Conservation (phyloP, 2,329 filamentous ascomycete species). For the Talaromyces sp. region DNA sequence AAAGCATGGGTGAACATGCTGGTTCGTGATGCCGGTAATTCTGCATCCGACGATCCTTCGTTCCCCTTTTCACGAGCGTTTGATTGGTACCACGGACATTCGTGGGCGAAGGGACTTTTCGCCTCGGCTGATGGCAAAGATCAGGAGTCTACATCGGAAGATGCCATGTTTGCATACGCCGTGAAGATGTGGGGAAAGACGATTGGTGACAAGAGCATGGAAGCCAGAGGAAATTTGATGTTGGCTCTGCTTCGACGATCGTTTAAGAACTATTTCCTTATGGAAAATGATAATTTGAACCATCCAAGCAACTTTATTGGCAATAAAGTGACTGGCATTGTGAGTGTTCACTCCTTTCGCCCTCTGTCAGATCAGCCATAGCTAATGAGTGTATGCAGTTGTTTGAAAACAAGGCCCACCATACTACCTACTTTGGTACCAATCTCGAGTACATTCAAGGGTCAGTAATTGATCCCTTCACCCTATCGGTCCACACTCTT, state of each 20-base stretch:
- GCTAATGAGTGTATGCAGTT: conserved; percentile 37
- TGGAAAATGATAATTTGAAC: conserved; percentile 62
- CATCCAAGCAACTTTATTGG: conserved; percentile 72
- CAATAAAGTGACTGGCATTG: conserved; percentile 65
- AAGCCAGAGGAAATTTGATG: conserved; percentile 78
- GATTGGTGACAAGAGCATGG: conserved; percentile 70
- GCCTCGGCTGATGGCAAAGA: conserved; percentile 52
- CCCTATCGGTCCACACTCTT: conserved; percentile 14
- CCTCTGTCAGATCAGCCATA: background rate
- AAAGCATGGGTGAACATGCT: conserved; percentile 76
- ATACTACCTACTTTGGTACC: conserved; percentile 81
- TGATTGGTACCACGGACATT: conserved; percentile 93
- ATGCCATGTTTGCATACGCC: conserved; percentile 79
- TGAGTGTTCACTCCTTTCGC: conserved; percentile 23
- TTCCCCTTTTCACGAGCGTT: conserved; percentile 82
- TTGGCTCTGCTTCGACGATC: conserved; percentile 70
- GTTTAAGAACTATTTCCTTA: conserved; percentile 76
- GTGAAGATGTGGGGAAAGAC: conserved; percentile 91
- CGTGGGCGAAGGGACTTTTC: conserved; percentile 67
- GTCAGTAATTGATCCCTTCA: conserved; percentile 27
- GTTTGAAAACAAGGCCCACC: conserved; percentile 94
- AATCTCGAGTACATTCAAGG: conserved; percentile 66
- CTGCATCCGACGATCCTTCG: conserved; percentile 61
- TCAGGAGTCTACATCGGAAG: conserved; percentile 80
- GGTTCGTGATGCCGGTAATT: conserved; percentile 78